Conservation (phyloP, 2,329 filamentous ascomycete genomes). For the Penicillium corylophilum region DNA sequence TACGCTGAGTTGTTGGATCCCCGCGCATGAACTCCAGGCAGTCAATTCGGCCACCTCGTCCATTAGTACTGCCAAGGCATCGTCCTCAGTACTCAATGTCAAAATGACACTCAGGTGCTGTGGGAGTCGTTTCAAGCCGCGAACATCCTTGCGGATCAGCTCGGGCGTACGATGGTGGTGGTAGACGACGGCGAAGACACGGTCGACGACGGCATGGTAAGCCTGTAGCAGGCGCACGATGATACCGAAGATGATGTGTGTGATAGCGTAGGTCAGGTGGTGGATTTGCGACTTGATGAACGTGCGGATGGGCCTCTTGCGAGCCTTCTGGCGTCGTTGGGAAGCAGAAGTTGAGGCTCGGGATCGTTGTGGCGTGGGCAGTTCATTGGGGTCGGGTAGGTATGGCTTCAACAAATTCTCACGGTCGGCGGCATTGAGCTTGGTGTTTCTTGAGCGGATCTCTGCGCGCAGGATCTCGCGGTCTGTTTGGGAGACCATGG, state of each 20-base stretch:
- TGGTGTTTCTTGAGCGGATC: constrained; percentile 39
- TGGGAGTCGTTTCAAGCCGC: constrained; percentile 69
- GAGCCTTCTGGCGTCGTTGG: constrained; percentile 28
- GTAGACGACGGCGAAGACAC: constrained; percentile 76
- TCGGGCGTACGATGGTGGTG: constrained; percentile 96
- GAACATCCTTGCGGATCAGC: constrained; percentile 84
- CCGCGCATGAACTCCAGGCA: constrained; percentile 88
- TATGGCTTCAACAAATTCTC: constrained; percentile 54
- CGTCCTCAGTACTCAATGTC: constrained; percentile 66
- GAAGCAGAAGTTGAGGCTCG: constrained; percentile 9
- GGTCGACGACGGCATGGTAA: constrained; percentile 75
- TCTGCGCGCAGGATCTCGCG: constrained; percentile 40
- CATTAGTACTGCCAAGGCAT: constrained; percentile 78
- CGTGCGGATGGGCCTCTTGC: constrained; percentile 43
- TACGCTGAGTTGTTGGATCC: constrained; percentile 81
- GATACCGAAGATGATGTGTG: constrained; percentile 79
- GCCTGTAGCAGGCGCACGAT: constrained; percentile 79
- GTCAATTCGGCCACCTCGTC: constrained; percentile 89
- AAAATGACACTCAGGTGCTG: constrained; percentile 86
- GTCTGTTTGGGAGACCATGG: constrained; percentile 36
- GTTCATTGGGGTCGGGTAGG: constrained; percentile 48
- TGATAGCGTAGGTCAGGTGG: constrained; percentile 45
- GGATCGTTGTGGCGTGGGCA: constrained; percentile 18
- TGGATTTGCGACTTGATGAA: constrained; percentile 48
- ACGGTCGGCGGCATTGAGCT: constrained; percentile 48